Conservation (phyloP, 2,329 filamentous ascomycete species). For the Verticillium albo-atrum region DNA sequence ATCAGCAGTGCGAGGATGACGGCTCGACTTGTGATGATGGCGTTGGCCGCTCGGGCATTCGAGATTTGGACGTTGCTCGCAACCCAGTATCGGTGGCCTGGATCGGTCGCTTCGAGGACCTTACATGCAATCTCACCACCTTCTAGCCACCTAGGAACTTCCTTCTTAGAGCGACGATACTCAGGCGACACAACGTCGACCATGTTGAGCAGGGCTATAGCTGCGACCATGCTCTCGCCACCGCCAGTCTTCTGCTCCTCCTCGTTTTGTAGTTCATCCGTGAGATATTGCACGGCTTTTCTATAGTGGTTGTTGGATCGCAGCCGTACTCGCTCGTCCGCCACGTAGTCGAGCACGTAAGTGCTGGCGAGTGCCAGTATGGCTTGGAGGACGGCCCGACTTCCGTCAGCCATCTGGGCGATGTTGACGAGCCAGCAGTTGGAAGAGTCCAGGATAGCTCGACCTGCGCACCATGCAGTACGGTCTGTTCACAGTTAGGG, state of each 20-base stretch:
- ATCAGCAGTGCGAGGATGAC: constrained; percentile 35
- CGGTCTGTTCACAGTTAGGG: neutral
- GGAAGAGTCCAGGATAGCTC: constrained; percentile 30
- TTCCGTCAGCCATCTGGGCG: constrained; percentile 28
- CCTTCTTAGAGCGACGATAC: constrained; percentile 24
- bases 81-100: constrained; percentile 30
- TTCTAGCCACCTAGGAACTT: constrained; percentile 30
- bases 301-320: constrained; percentile 24
- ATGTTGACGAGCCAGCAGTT: constrained; percentile 36
- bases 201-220: constrained; percentile 19
- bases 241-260: constrained; percentile 1
- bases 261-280: neutral
- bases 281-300: constrained; percentile 27
- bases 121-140: constrained; percentile 30
- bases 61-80: constrained; percentile 26
- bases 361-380: constrained; percentile 35
- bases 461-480: constrained; percentile 26
- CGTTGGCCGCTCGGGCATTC: constrained; percentile 29
- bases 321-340: constrained; percentile 22
- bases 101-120: constrained; percentile 28
- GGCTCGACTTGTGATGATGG: constrained; percentile 32
- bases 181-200: constrained; percentile 27
- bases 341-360: constrained; percentile 35
- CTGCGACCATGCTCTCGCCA: constrained; percentile 7
- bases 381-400: constrained; percentile 26